Evolutionary conservation across 768 basidiomycete genomes (phyloP).

Genomic region (Agaricus blazei): DNA sequence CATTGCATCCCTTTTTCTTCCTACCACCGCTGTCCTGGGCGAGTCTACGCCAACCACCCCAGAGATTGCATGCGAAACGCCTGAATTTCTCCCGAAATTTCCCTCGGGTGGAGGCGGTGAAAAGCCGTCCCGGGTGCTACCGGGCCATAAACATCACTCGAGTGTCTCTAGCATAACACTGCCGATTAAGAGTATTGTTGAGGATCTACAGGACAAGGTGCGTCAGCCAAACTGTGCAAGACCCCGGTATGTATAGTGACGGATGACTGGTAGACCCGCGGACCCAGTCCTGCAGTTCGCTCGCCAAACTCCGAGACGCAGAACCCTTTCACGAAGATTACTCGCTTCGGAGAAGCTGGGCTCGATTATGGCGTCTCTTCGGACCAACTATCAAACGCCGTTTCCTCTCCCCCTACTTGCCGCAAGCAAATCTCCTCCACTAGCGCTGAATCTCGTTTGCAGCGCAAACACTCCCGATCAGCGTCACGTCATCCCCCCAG

Average conservation of each 20-base stretch:
- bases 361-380: slow-evolving; percentile 9
- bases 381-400: slow-evolving; percentile 1
- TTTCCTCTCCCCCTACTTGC: slow-evolving; percentile 17
- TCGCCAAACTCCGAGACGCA: slow-evolving; percentile 38
- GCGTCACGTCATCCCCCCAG: slow-evolving; percentile 39
- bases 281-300: slow-evolving; percentile 34
- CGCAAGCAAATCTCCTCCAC: slow-evolving; percentile 46
- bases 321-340: slow-evolving; percentile 56
- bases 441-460: slow-evolving; percentile 39
- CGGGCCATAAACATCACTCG: slow-evolving; percentile 18
- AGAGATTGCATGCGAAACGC: slow-evolving; percentile 20
- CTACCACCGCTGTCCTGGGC: slow-evolving; percentile 62
- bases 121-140: slow-evolving; percentile 9
- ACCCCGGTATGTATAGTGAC: not conserved
- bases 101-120: slow-evolving; percentile 1
- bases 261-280: slow-evolving; percentile 30
- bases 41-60: slow-evolving; percentile 53
- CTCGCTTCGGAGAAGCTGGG: slow-evolving; percentile 26
- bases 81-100: slow-evolving; percentile 11
- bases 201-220: slow-evolving; percentile 70
- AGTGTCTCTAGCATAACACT: slow-evolving; percentile 18
- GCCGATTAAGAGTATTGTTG: slow-evolving; percentile 71
- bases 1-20: slow-evolving; percentile 83
- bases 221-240: not conserved
- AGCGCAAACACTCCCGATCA: slow-evolving; percentile 50